These are phyloP conservation scores for Alternaria incomplexa DNA, from an alignment of 2,329 filamentous ascomycete species.

Conservation along the genomic window DNA sequence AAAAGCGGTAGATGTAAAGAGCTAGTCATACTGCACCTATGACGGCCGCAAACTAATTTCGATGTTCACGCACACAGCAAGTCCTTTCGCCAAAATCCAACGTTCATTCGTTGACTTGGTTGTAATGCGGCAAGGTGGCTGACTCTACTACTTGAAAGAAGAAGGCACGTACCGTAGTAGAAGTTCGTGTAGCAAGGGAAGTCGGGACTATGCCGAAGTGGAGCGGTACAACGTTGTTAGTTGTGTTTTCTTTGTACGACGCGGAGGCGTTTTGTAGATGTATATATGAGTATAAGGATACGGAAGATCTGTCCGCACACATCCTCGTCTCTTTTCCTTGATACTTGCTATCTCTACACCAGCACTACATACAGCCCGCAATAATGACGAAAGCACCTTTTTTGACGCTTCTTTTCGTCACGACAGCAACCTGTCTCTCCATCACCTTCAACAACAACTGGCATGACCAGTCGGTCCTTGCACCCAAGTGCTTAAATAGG, in stretches of 20 bases:
- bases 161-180: not conserved
- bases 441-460: not conserved
- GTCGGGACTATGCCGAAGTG: not conserved
- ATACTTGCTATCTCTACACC: not conserved
- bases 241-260: not conserved
- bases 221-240: not conserved
- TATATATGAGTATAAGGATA: not conserved
- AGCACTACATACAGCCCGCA: not conserved
- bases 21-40: not conserved
- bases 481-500: not conserved
- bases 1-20: not conserved
- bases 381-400: not conserved
- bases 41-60: not conserved
- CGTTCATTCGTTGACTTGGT: not conserved
- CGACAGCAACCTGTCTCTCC: not conserved
- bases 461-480: not conserved
- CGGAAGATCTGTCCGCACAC: not conserved
- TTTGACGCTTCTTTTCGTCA: not conserved
- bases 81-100: not conserved
- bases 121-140: not conserved
- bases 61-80: not conserved
- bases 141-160: not conserved
- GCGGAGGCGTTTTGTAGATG: not conserved
- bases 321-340: not conserved
- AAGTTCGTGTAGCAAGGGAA: not conserved